phyloP scores from a whole-genome alignment of 129 eudicot genomes.

The Escallonia rubra region DNA sequence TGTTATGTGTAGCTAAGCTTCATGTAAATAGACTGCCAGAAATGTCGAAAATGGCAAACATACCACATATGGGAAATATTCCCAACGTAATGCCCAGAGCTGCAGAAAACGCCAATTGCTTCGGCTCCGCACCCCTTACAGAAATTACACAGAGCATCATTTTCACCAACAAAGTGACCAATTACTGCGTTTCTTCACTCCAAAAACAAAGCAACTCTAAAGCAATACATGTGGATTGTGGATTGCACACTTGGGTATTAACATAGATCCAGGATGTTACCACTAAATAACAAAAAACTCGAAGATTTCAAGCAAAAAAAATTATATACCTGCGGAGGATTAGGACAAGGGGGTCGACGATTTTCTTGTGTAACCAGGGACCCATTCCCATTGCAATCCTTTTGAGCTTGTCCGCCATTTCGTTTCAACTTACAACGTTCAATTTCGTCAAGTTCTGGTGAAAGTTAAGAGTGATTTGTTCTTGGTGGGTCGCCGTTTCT shows the following conservation, averaged over 20 bases:
- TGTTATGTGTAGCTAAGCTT: no score
- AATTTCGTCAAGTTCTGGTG: not conserved
- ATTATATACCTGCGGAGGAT: slow-evolving; percentile 63
- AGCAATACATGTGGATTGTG: no score
- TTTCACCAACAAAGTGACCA: no score
- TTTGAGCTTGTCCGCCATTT: slow-evolving; percentile 22
- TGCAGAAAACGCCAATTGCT: slow-evolving; percentile 80
- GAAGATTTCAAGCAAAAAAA: not conserved
- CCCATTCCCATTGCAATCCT: slow-evolving; percentile 32
- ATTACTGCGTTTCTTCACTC: no score
- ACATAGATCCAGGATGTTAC: no score
- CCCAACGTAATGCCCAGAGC: slow-evolving; percentile 83
- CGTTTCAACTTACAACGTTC: not conserved
- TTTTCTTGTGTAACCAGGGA: slow-evolving; percentile 50
- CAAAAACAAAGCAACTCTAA: no score
- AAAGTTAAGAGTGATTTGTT: not conserved
- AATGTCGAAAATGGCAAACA: slow-evolving; percentile 1
- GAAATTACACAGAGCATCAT: not conserved
- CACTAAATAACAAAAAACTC: no score
- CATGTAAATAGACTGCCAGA: not conserved
- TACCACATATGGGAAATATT: slow-evolving; percentile 87
- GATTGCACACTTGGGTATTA: no score
- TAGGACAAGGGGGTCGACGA: slow-evolving; percentile 68
- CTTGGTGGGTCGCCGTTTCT: not conserved
- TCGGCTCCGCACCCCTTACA: slow-evolving; percentile 89